Evolutionary conservation across 2,329 filamentous ascomycete genomes (phyloP), one percentile per base, ranked within the genome.

Genomic region (Calonectria hongkongensis): DNA sequence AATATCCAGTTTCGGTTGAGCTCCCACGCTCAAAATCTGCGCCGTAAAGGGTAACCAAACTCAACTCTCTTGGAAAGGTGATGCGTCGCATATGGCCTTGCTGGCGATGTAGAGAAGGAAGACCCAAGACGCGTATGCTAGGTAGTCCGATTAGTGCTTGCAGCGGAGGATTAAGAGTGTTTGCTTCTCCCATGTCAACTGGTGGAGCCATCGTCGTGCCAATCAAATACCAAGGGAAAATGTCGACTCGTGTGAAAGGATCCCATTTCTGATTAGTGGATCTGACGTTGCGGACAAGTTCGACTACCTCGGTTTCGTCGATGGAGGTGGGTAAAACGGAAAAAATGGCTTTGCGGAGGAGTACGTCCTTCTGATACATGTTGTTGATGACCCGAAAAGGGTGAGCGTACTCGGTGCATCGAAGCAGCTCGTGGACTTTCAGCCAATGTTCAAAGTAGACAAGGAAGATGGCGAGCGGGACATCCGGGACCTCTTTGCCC

Each of bases 371-470:
- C 1, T n/a, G 2, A 16, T 33, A 33, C 50, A 54, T 54, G 4
- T 54, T 7, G 8, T 54, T 5, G 33, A 54, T 54, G 1, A 54
- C 16, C 13, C 50, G 28, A 27, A 33, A 54, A 12, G 50, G 50
- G 28, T 54, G 50, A 33, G 50, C 18, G 3, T 54, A 54, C 27
- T 54, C 27, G 4, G 50, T 54, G 16, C 50, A 54, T 1, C 27
- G 50, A 8, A 54, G 50, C 9, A 54, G 27, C 18, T 54, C 50
- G 50, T 54, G 50, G 28, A 9, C 50, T 12, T 54, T 33, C 15
- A 54, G 50, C 50, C 50, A 54, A 12, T 33, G 50, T 8, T 54
- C 50, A 54, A 54, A 54, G 28, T 54, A 54, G 6, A 54, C 28
- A 4, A 54, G 30, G 50, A 54, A 54, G 10, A 54, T 27, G 15